phyloP scores from a whole-genome alignment of 805 yeast species.

The Candida arabinofermentans region DNA sequence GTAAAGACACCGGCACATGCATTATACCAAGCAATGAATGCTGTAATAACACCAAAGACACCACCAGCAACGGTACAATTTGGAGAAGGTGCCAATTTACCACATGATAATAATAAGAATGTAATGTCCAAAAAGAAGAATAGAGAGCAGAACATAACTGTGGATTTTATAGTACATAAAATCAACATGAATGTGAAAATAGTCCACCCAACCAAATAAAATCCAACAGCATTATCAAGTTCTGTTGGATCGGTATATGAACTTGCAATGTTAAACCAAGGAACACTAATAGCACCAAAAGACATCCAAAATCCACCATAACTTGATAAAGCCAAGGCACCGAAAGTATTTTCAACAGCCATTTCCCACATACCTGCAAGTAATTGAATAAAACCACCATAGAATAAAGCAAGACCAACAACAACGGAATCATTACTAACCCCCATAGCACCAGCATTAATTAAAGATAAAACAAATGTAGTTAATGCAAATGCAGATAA shows the following conservation, averaged over 20 bases:
- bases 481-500: constrained; percentile 67
- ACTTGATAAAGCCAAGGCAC: constrained; percentile 57
- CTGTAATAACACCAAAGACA: constrained; percentile 55
- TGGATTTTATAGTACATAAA: constrained; percentile 53
- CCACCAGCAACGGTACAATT: constrained; percentile 55
- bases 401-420: constrained; percentile 62
- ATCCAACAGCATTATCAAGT: constrained; percentile 49
- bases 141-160: constrained; percentile 48
- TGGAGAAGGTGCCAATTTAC: constrained; percentile 43
- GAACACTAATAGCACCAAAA: constrained; percentile 61
- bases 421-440: constrained; percentile 57
- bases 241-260: constrained; percentile 43
- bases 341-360: constrained; percentile 69
- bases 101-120: constrained; percentile 47
- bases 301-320: constrained; percentile 77
- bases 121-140: constrained; percentile 52
- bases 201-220: constrained; percentile 59
- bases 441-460: constrained; percentile 66
- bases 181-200: constrained; percentile 58
- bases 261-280: constrained; percentile 54
- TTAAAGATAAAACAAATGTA: constrained; percentile 59
- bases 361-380: constrained; percentile 75
- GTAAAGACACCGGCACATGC: constrained; percentile 69
- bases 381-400: constrained; percentile 69
- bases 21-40: constrained; percentile 64